Conservation (phyloP, 352 stramenopile species). For the Phytophthora crassamura region DNA sequence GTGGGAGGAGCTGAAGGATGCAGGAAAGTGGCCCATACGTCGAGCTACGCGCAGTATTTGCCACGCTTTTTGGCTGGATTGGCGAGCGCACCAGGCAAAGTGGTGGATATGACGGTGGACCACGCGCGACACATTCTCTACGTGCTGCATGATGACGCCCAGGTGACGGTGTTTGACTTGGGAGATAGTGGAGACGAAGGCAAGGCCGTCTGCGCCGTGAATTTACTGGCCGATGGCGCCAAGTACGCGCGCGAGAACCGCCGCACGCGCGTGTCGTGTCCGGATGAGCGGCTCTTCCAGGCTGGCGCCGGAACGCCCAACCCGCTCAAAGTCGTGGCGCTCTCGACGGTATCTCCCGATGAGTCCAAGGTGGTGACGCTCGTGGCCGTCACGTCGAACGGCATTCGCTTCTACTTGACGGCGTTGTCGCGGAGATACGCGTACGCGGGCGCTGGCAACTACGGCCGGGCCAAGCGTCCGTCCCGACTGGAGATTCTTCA, state of each 20-base stretch:
- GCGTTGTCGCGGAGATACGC: conserved; percentile 78
- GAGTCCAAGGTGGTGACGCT: conserved; percentile 90
- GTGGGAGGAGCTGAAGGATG: conserved; percentile 77
- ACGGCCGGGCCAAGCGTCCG: conserved; percentile 60
- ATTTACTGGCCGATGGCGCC: conserved; percentile 71
- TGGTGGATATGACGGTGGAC: conserved; percentile 91
- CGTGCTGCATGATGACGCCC: conserved; percentile 84
- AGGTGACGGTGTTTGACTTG: conserved; percentile 82
- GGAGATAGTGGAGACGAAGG: conserved; percentile 56
- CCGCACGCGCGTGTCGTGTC: conserved; percentile 82
- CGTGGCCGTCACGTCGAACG: conserved; percentile 92
- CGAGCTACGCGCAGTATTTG: conserved; percentile 81
- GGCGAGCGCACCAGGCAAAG: conserved; percentile 77
- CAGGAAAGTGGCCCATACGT: conserved; percentile 93
- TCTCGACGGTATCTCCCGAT: conserved; percentile 66
- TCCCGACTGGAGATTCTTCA: conserved; percentile 78
- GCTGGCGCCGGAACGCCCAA: conserved; percentile 30
- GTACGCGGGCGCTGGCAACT: conserved; percentile 41
- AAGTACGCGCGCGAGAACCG: conserved; percentile 88
- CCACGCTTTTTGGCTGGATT: conserved; percentile 81
- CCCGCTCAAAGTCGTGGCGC: conserved; percentile 73
- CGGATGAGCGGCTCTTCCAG: conserved; percentile 84
- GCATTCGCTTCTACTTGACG: conserved; percentile 95
- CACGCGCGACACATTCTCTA: conserved; percentile 92
- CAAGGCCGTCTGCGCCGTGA: conserved; percentile 71